Base-by-base conservation (phyloP, 352 stramenopile genomes). In the Pilasporangium apinafurcum region DNA sequence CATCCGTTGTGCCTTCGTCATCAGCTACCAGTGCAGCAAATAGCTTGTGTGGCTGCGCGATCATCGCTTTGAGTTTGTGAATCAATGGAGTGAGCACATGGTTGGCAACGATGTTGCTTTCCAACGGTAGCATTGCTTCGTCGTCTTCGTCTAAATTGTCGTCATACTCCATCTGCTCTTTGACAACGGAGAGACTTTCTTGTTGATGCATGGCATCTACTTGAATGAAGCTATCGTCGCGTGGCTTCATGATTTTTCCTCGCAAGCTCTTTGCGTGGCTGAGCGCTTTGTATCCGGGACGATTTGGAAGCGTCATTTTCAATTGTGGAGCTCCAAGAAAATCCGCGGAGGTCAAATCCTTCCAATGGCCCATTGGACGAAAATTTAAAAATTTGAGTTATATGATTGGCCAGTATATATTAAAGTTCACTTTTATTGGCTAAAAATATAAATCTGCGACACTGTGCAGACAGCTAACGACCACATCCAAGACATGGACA, bases 231-330 rank as follows among this genome's bases (percentile, higher is more conserved):
- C n/a, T n/a, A 63, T 17, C 16, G 63, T 44, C 10, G 53, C 34
- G 20, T 68, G 55, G 17, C 59, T 22, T 48, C 28, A 21, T 54
- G 29, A 31, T 29, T 43, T n/a, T 20, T 29, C 41, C 38, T 37
- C 34, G 46, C 21, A 20, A 33, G 31, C 6, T 44, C 48, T 42
- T 60, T 52, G 31, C 48, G 42, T n/a, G n/a, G n/a, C n/a, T n/a
- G n/a, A n/a, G n/a, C n/a, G n/a, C n/a, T n/a, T n/a, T n/a, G 42
- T 68, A 67, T 42, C 57, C 65, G 24, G 29, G 41, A 39, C 65
- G 62, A 54, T 71, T 75, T 18, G 68, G 68, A 54, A 81, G 66
- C 37, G 68, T 81, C 68, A 81, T 81, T 47, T 78, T 68, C 44
- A 41, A 60, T 44, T 62, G 21, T 65, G 56, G 44, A 42, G 37